Evolutionary conservation across 495 filamentous ascomycete species (phyloP), one percentile per base, ranked within the genome.

Genomic region (Aspergillus indologenus): DNA sequence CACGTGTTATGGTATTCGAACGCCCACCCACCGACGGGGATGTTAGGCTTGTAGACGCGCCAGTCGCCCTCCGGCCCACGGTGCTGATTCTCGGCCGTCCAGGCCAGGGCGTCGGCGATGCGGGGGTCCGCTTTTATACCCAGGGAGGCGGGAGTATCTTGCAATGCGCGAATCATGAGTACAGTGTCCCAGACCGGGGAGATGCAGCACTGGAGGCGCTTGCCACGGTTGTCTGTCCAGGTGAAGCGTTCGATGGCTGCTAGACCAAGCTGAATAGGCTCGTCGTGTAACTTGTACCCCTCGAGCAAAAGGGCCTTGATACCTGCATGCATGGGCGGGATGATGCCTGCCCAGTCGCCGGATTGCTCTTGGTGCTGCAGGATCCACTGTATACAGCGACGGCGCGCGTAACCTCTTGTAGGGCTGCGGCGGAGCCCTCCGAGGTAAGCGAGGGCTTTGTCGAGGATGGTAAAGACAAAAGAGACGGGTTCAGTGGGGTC

Each of bases 1-100:
- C 65, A 71, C 1, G 48, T 65, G 46, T 73, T 74, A 23, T 54
- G 24, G 54, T 76, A 75, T 47, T 71, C 65, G 40, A 79, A 78
- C 51, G 59, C 61, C 55, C 65, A 75, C 0, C 72, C 70, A 2
- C 74, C 76, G 11, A 24, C 21, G 11, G 47, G 0, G 68, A 60
- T 1, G 17, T 21, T 0, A 66, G 48, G 0, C 58, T 19, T 0
- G 72, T 70, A n/a, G 56, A 44, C 43, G 19, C 31, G 54, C 71
- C 72, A 76, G 57, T 80, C n/a, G n/a, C n/a, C n/a, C n/a, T n/a
- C n/a, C n/a, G n/a, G n/a, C n/a, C n/a, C n/a, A n/a, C n/a, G n/a
- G n/a, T n/a, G n/a, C n/a, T n/a, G n/a, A n/a, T n/a, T n/a, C n/a
- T n/a, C n/a, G n/a, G n/a, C n/a, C n/a, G n/a, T n/a, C n/a, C n/a